Conservation (phyloP, 768 basidiomycete species). For the Amanita inopinata region DNA sequence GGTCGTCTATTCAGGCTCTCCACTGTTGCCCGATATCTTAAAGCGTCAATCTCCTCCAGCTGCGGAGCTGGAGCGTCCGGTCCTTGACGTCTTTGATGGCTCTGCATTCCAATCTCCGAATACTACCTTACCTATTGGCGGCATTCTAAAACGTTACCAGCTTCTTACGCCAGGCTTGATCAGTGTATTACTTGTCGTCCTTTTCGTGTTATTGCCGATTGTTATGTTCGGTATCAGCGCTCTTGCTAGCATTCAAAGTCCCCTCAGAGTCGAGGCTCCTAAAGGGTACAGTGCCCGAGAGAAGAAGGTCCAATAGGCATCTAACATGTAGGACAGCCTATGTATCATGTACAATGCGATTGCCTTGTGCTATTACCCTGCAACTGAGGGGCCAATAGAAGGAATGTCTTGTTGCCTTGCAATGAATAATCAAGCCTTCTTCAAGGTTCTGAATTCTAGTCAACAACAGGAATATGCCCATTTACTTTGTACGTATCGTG, state of each 20-base stretch:
- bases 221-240: slow-evolving; percentile 55
- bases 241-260: slow-evolving; percentile 66
- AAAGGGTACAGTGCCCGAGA: slow-evolving; percentile 61
- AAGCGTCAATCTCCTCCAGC: slow-evolving; percentile 28
- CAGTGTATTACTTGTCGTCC: slow-evolving; percentile 46
- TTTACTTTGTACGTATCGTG: too few relatives aligned
- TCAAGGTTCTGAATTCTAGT: too few relatives aligned
- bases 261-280: slow-evolving; percentile 50
- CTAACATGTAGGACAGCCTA: background rate
- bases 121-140: slow-evolving; percentile 34
- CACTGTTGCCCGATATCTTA: slow-evolving; percentile 19
- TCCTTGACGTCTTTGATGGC: slow-evolving; percentile 14
- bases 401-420: too few relatives aligned
- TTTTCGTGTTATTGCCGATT: slow-evolving; percentile 63
- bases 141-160: slow-evolving; percentile 67
- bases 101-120: slow-evolving; percentile 15
- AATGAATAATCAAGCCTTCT: too few relatives aligned
- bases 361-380: background rate
- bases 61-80: slow-evolving; percentile 18
- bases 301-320: slow-evolving; percentile 61
- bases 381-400: too few relatives aligned
- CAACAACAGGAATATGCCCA: too few relatives aligned
- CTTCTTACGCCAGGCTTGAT: slow-evolving; percentile 72
- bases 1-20: slow-evolving; percentile 55
- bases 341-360: background rate